These are phyloP conservation scores for Scytalidium sp. DNA, from an alignment of 2,329 filamentous ascomycete genomes.

Conservation along the genomic window DNA sequence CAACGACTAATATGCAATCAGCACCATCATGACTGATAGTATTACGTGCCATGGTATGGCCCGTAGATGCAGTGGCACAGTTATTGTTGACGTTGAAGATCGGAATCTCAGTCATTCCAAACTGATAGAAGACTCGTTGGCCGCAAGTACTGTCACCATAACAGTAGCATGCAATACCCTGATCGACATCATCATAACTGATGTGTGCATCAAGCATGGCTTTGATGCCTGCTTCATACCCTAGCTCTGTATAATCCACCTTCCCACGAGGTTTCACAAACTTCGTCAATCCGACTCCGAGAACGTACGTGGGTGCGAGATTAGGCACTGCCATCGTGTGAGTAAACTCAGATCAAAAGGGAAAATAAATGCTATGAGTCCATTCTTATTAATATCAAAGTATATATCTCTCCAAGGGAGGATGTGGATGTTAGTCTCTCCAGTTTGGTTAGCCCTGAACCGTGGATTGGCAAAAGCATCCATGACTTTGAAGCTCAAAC, in stretches of 20 bases:
- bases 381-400: too few species aligned
- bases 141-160: conserved; percentile 94
- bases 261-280: conserved; percentile 97
- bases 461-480: too few species aligned
- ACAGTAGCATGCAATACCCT: conserved; percentile 96
- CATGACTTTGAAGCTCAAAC: too few species aligned
- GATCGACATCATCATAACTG: conserved; percentile 94
- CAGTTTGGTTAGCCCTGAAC: too few species aligned
- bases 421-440: too few species aligned
- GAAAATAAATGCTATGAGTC: too few species aligned
- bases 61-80: conserved; percentile 93
- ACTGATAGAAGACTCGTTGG: conserved; percentile 97
- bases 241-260: conserved; percentile 91
- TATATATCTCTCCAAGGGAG: too few species aligned
- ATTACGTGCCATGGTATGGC: conserved; percentile 77
- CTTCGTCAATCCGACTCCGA: conserved; percentile 98
- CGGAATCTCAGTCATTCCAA: conserved; percentile 94
- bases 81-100: conserved; percentile 99
- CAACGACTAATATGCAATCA: conserved; percentile 86
- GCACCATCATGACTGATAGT: conserved; percentile 77
- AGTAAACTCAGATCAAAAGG: too few species aligned
- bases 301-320: conserved; percentile 70
- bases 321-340: too few species aligned
- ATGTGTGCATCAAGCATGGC: conserved; percentile 68
- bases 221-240: conserved; percentile 78